phyloP scores from a whole-genome alignment of 2,329 filamentous ascomycete genomes.

The Cadophora sp. region DNA sequence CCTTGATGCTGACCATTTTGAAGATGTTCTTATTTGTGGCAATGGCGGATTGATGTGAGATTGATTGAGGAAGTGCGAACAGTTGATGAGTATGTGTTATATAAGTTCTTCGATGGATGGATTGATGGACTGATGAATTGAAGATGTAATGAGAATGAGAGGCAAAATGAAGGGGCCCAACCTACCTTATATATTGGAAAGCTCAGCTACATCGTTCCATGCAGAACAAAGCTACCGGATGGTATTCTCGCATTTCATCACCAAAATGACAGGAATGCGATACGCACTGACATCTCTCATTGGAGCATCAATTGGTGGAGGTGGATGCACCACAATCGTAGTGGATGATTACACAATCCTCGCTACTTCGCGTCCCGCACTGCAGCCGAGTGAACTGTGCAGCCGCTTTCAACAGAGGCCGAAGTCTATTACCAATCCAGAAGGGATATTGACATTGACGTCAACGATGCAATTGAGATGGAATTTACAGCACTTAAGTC shows the following conservation, averaged over 20 bases:
- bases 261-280: conserved; percentile 10
- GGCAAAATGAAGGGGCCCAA: not conserved
- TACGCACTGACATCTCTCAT: not conserved
- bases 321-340: not conserved
- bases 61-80: not conserved
- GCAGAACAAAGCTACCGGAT: conserved; percentile 6
- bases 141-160: not conserved
- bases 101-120: too few relatives aligned
- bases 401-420: conserved; percentile 4
- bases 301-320: not conserved
- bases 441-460: not conserved
- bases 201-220: not conserved
- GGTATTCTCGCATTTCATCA: conserved; percentile 16
- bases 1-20: conserved; percentile 44
- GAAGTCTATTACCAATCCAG: conserved; percentile 8
- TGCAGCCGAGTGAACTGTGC: not conserved
- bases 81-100: not conserved
- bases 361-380: conserved; percentile 13
- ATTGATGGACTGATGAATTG: too few relatives aligned
- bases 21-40: not conserved
- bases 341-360: conserved; percentile 1
- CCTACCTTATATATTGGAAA: conserved; percentile 21
- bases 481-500: not conserved
- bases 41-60: not conserved
- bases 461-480: not conserved